These are phyloP conservation scores for Cercophora sp. DNA, from an alignment of 495 filamentous ascomycete genomes.

Conservation along the genomic window DNA sequence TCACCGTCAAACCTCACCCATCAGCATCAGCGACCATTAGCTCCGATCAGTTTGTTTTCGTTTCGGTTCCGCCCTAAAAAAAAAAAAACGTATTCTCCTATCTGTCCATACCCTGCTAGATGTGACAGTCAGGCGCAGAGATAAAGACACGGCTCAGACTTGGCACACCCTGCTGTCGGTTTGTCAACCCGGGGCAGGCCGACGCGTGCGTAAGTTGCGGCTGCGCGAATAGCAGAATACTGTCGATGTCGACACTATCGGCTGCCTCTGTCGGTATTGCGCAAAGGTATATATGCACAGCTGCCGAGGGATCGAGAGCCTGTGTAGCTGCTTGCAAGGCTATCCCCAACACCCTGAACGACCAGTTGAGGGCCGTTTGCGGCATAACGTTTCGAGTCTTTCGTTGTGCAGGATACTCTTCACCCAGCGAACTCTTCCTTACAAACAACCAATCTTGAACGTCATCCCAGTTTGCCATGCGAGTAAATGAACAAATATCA, in stretches of 20 bases:
- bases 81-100: background rate
- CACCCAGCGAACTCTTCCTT: too few relatives aligned
- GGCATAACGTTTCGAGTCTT: too few relatives aligned
- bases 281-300: background rate
- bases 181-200: too few relatives aligned
- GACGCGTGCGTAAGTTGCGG: background rate
- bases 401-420: too few relatives aligned
- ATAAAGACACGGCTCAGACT: slow-evolving; percentile 3
- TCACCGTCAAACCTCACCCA: background rate
- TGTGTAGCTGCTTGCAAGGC: background rate
- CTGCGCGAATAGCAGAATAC: background rate
- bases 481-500: too few relatives aligned
- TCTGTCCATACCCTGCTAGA: background rate
- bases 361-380: too few relatives aligned
- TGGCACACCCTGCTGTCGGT: too few relatives aligned
- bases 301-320: background rate
- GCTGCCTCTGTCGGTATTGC: background rate
- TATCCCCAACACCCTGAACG: too few relatives aligned
- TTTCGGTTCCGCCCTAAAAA: background rate
- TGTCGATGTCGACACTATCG: background rate
- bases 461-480: too few relatives aligned
- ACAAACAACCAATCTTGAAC: too few relatives aligned
- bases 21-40: background rate
- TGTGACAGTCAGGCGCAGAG: background rate
- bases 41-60: background rate